A percentile compares a stretch with the other conserved stretches of the same genome.
phyloP scores from a whole-genome alignment of 306 rosid species.

The peach (Prunus persica) region DNA sequence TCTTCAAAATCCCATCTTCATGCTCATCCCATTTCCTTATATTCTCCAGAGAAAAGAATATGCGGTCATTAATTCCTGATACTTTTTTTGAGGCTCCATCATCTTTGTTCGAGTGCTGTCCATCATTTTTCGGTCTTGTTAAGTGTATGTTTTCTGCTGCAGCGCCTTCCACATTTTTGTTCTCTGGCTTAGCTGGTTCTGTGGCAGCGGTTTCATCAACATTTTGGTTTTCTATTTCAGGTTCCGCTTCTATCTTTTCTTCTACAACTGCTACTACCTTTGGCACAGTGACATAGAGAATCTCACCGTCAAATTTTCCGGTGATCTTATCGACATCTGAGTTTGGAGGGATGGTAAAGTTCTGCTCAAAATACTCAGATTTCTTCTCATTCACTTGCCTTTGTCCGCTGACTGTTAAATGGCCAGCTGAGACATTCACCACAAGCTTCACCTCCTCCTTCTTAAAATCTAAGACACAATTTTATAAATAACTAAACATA shows the following conservation, averaged over 20 bases:
- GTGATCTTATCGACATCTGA: constrained; percentile 40
- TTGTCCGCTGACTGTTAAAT: constrained; percentile 44
- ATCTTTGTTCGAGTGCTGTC: constrained; percentile 1
- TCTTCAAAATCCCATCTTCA: constrained; percentile 30
- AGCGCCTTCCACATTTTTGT: neutral
- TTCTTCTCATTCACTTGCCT: constrained; percentile 40
- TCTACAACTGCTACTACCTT: constrained; percentile 25
- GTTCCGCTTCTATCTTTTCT: constrained; percentile 28
- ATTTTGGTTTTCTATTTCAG: constrained; percentile 2
- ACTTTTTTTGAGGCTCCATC: constrained; percentile 5
- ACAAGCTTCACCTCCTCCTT: constrained; percentile 56
- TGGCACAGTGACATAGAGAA: constrained; percentile 58
- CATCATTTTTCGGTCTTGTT: neutral
- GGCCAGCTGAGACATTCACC: constrained; percentile 28
- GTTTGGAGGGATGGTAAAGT: constrained; percentile 37
- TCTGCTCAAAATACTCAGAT: constrained; percentile 36
- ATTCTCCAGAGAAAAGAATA: constrained; percentile 24
- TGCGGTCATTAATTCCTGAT: constrained; percentile 4
- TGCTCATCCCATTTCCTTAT: constrained; percentile 37
- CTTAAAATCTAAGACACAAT: constrained; percentile 41
- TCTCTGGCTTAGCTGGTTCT: neutral
- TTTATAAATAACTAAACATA: neutral
- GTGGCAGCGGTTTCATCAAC: neutral
- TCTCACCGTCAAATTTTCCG: constrained; percentile 51
- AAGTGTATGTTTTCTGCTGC: too few relatives aligned